These are phyloP conservation scores for Torulaspora microellipsoides DNA, from an alignment of 805 yeast genomes.

Conservation along the genomic window DNA sequence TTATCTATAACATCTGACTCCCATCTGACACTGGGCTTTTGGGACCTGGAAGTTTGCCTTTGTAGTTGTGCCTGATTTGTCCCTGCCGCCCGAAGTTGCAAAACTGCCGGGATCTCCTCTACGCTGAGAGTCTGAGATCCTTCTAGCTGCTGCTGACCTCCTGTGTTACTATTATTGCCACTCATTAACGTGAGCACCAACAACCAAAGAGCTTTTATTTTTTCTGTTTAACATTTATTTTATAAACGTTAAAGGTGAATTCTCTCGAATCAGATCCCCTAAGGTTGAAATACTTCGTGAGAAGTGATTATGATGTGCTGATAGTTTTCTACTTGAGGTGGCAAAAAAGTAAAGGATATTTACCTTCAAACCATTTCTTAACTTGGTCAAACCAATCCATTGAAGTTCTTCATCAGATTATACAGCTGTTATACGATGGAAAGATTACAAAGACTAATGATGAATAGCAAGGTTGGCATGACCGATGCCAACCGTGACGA, in stretches of 20 bases:
- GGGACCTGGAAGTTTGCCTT: constrained; percentile 6
- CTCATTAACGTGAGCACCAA: not conserved
- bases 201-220: too few relatives aligned
- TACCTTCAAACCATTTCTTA: too few relatives aligned
- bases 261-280: too few relatives aligned
- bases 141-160: constrained; percentile 9
- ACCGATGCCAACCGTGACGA: constrained; percentile 83
- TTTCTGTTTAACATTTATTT: too few relatives aligned
- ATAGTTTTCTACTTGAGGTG: too few relatives aligned
- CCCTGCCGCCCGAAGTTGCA: constrained; percentile 25
- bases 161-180: not conserved
- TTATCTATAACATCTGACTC: constrained; percentile 82
- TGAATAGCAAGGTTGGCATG: constrained; percentile 38
- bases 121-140: constrained; percentile 24
- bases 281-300: not conserved
- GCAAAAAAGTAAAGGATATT: too few relatives aligned
- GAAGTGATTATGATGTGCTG: too few relatives aligned
- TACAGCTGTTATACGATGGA: constrained; percentile 31
- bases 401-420: too few relatives aligned
- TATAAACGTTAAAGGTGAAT: too few relatives aligned
- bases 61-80: constrained; percentile 4
- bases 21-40: constrained; percentile 68
- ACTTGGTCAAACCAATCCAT: too few relatives aligned
- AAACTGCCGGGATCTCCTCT: constrained; percentile 21
- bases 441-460: constrained; percentile 40